phyloP scores from a whole-genome alignment of 805 yeast species.

The Wickerhamomyces sydowiorum region DNA sequence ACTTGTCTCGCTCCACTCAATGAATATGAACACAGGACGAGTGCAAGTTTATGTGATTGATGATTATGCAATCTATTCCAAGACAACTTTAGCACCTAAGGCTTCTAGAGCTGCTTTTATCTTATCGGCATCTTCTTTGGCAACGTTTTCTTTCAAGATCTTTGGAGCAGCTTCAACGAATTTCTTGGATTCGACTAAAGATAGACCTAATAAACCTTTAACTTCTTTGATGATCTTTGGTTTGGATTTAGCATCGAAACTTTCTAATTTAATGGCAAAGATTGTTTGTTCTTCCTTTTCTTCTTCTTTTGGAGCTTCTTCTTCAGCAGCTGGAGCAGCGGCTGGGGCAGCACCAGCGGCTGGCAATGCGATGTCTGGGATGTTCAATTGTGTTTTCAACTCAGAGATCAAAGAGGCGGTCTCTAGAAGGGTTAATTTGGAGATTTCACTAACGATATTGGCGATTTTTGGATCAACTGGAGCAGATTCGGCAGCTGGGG shows the following conservation, averaged over 20 bases:
- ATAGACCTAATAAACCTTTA: constrained; percentile 82
- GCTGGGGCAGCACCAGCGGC: constrained; percentile 57
- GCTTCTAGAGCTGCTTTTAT: constrained; percentile 89
- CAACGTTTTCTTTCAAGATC: constrained; percentile 87
- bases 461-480: constrained; percentile 85
- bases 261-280: constrained; percentile 85
- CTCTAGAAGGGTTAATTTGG: constrained; percentile 86
- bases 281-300: constrained; percentile 88
- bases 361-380: constrained; percentile 89
- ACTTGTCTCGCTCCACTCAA: too few relatives aligned
- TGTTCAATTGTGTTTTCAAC: constrained; percentile 76
- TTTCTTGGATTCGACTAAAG: constrained; percentile 95
- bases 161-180: constrained; percentile 98
- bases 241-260: constrained; percentile 90
- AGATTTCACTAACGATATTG: constrained; percentile 83
- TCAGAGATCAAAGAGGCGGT: constrained; percentile 83
- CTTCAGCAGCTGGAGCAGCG: constrained; percentile 64
- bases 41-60: too few relatives aligned
- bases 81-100: constrained; percentile 86
- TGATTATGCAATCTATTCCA: constrained; percentile 60
- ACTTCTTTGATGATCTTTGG: constrained; percentile 98
- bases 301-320: constrained; percentile 69
- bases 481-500: constrained; percentile 41
- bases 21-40: too few relatives aligned
- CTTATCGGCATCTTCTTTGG: constrained; percentile 97